Evolutionary conservation across 768 basidiomycete genomes (phyloP).

Genomic region (Rhodocollybia butyracea): DNA sequence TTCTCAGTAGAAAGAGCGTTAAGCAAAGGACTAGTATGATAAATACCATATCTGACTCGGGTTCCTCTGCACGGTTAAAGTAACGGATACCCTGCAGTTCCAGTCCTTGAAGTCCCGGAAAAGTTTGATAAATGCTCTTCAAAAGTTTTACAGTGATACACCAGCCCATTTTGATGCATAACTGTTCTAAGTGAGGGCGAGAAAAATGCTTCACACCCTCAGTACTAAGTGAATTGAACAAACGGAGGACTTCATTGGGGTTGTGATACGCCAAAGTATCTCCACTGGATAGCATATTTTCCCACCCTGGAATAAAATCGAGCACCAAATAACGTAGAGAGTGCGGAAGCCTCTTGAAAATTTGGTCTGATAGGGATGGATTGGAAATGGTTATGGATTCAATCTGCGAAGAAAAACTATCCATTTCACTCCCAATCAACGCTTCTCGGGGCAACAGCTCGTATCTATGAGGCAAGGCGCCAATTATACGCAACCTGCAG

Average conservation of each 20-base stretch:
- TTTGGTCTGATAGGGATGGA: constrained; percentile 3
- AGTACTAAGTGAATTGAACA: not conserved
- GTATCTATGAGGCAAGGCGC: constrained; percentile 4
- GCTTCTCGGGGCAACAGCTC: constrained; percentile 4
- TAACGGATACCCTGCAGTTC: constrained; percentile 8
- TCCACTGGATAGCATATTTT: constrained; percentile 7
- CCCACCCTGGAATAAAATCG: constrained; percentile 9
- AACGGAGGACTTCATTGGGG: not conserved
- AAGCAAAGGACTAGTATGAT: not conserved
- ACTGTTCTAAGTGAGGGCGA: not conserved
- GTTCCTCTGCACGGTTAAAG: constrained; percentile 6
- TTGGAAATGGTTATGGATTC: constrained; percentile 1
- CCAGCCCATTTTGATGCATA: constrained; percentile 9
- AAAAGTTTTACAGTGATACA: constrained; percentile 1
- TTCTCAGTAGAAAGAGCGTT: not conserved
- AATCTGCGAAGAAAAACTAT: constrained; percentile 3
- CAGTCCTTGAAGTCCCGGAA: constrained; percentile 1
- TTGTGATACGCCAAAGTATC: constrained; percentile 8
- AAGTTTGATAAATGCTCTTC: not conserved
- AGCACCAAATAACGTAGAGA: not conserved
- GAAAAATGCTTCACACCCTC: not conserved
- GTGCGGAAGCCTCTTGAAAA: not conserved
- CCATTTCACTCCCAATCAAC: not conserved
- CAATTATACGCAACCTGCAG: constrained; percentile 2
- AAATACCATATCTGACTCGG: constrained; percentile 7